phyloP scores from a whole-genome alignment of 805 yeast genomes.

The Kluyveromyces dobzhanskii region DNA sequence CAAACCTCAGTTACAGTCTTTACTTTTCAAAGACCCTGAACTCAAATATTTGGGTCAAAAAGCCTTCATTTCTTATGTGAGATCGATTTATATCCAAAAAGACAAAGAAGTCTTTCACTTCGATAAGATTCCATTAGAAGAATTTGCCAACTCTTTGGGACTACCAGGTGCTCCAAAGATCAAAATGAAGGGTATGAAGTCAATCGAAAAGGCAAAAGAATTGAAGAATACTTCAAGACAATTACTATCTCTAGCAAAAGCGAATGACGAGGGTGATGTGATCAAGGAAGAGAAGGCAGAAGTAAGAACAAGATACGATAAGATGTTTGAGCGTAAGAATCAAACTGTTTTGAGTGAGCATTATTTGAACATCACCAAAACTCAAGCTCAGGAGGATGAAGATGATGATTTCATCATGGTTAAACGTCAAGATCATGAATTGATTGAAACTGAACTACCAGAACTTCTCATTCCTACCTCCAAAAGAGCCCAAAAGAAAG shows the following conservation, averaged over 20 bases:
- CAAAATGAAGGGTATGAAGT: slow-evolving; percentile 49
- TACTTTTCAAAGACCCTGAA: slow-evolving; percentile 87
- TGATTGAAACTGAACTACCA: slow-evolving; percentile 58
- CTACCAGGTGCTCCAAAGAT: slow-evolving; percentile 95
- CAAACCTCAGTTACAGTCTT: slow-evolving; percentile 74
- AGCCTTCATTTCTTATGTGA: slow-evolving; percentile 86
- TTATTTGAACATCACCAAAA: slow-evolving; percentile 63
- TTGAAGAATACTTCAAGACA: slow-evolving; percentile 76
- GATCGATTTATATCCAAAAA: slow-evolving; percentile 76
- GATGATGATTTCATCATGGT: slow-evolving; percentile 69
- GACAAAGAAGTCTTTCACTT: slow-evolving; percentile 81
- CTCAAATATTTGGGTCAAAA: slow-evolving; percentile 91
- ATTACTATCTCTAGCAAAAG: slow-evolving; percentile 45
- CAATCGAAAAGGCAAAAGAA: slow-evolving; percentile 46
- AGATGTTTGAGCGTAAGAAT: slow-evolving; percentile 91
- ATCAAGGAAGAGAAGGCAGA: slow-evolving; percentile 28
- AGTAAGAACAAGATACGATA: slow-evolving; percentile 82
- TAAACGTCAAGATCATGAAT: slow-evolving; percentile 66
- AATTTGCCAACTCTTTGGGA: slow-evolving; percentile 80
- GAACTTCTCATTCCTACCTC: slow-evolving; percentile 60
- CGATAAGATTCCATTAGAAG: slow-evolving; percentile 69
- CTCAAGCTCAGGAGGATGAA: slow-evolving; percentile 33
- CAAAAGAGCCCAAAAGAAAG: slow-evolving; percentile 76
- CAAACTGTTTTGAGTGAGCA: slow-evolving; percentile 89
- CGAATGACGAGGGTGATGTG: slow-evolving; percentile 58